phyloP scores from a whole-genome alignment of 768 basidiomycete genomes.

The Panellus pusillus region DNA sequence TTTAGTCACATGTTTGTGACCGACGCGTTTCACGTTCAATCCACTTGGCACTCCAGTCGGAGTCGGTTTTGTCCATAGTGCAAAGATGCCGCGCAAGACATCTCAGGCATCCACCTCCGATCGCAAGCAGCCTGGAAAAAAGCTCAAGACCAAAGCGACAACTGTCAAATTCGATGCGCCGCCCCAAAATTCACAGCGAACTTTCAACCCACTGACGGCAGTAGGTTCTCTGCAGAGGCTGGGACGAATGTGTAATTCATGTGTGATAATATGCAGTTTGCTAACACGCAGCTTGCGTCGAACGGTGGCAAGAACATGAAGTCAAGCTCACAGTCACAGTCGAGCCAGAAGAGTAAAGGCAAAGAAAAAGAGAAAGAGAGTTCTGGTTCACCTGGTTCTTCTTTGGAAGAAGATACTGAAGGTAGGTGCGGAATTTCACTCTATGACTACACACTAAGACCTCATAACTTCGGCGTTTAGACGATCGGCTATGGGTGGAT shows the following conservation, averaged over 20 bases:
- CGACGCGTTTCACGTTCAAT: background rate
- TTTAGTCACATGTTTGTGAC: background rate
- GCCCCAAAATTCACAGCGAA: conserved; percentile 10
- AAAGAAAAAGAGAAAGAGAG: conserved; percentile 11
- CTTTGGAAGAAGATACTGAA: background rate
- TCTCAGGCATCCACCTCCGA: conserved; percentile 4
- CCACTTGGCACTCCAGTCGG: no score
- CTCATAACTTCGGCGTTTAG: conserved; percentile 21
- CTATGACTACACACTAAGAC: no score
- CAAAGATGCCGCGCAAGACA: conserved; percentile 5
- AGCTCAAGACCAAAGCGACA: conserved; percentile 16
- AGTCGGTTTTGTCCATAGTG: no score
- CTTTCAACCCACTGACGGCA: conserved; percentile 26
- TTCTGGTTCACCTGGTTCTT: background rate
- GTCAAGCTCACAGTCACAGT: background rate
- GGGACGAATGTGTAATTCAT: background rate
- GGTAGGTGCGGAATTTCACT: background rate
- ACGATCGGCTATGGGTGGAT: conserved; percentile 59
- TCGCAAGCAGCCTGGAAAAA: conserved; percentile 2
- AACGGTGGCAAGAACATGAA: background rate
- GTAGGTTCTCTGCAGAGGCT: conserved; percentile 8
- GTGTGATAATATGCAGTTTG: conserved; percentile 24
- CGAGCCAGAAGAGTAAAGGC: conserved; percentile 19
- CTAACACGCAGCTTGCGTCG: conserved; percentile 7
- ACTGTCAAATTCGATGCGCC: conserved; percentile 14